A percentile compares a stretch with the other conserved stretches of the same genome.
These are phyloP conservation scores for Gossypium arboreum DNA, from an alignment of 345 rosid genomes.

Conservation along the genomic window DNA sequence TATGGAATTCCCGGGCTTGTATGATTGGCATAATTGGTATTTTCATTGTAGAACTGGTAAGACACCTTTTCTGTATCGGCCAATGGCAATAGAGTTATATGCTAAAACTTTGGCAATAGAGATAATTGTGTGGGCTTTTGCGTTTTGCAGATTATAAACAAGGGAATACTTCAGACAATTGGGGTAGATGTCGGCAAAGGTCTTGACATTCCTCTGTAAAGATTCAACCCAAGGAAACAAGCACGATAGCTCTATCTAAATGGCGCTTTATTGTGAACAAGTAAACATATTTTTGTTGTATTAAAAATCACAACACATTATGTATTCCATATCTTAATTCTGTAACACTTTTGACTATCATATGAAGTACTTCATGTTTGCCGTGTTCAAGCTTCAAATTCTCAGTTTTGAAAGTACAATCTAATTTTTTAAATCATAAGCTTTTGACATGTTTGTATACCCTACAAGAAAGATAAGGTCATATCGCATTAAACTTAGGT, in stretches of 20 bases:
- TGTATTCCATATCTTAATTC: not conserved
- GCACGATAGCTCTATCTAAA: not conserved
- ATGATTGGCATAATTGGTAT: slow-evolving; percentile 76
- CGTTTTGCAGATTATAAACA: slow-evolving; percentile 60
- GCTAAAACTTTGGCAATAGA: not conserved
- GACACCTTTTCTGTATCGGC: not conserved
- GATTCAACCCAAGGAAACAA: not conserved
- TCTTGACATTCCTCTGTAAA: slow-evolving; percentile 74
- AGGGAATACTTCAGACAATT: slow-evolving; percentile 63
- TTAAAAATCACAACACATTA: not conserved
- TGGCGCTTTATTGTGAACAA: not conserved
- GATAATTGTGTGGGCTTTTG: not conserved
- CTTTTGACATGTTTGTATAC: not conserved
- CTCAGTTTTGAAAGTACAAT: not conserved
- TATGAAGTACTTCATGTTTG: not conserved
- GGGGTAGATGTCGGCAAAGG: slow-evolving; percentile 89
- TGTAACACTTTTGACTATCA: not conserved
- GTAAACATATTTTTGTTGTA: not conserved
- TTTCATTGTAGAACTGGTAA: slow-evolving; percentile 71
- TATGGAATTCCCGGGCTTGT: slow-evolving; percentile 94
- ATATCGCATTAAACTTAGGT: not conserved
- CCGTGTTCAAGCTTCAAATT: not conserved
- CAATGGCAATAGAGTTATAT: not conserved
- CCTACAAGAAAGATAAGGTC: not conserved
- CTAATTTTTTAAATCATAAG: not conserved